A percentile compares a stretch with the other conserved stretches of the same genome.
phyloP scores from a whole-genome alignment of 2,329 filamentous ascomycete genomes.

The Phyllosticta ampelicida region DNA sequence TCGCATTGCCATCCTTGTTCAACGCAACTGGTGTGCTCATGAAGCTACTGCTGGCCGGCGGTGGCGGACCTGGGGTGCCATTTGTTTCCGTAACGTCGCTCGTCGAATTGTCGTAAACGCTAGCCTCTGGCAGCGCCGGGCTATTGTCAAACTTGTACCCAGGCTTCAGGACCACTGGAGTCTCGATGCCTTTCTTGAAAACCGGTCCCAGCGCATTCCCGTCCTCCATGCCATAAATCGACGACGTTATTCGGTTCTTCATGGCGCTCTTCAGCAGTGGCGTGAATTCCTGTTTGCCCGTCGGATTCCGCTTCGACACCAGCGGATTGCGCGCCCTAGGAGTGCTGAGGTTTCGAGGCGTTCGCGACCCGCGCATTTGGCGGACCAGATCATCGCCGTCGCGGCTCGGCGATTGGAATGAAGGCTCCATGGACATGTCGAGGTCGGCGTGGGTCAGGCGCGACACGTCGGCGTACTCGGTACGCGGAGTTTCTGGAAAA shows the following conservation, averaged over 20 bases:
- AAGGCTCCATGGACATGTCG: conserved; percentile 78
- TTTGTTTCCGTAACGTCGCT: conserved; percentile 23
- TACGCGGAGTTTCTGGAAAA: conserved; percentile 74
- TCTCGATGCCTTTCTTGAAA: conserved; percentile 35
- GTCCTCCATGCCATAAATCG: conserved; percentile 24
- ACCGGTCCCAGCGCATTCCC: conserved; percentile 27
- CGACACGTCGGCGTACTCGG: conserved; percentile 73
- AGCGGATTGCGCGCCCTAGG: conserved; percentile 65
- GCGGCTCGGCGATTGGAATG: conserved; percentile 72
- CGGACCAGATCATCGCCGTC: conserved; percentile 61
- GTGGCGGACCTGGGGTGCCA: conserved; percentile 52
- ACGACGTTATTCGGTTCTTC: conserved; percentile 49
- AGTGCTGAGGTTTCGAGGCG: conserved; percentile 51
- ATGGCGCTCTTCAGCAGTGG: conserved; percentile 78
- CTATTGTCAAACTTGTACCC: conserved; percentile 59
- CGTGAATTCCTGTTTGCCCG: conserved; percentile 69
- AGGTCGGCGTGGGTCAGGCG: conserved; percentile 61
- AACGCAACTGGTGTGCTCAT: conserved; percentile 72
- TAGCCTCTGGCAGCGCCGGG: conserved; percentile 66
- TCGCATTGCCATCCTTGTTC: conserved; percentile 50
- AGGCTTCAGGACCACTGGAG: conserved; percentile 55
- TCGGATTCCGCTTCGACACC: conserved; percentile 41
- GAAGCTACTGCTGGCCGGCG: conserved; percentile 63
- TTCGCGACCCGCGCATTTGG: conserved; percentile 45
- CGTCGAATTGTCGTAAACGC: conserved; percentile 43